Evolutionary conservation across 352 stramenopile species (phyloP).

Genomic region (Phytophthora gonapodyides): DNA sequence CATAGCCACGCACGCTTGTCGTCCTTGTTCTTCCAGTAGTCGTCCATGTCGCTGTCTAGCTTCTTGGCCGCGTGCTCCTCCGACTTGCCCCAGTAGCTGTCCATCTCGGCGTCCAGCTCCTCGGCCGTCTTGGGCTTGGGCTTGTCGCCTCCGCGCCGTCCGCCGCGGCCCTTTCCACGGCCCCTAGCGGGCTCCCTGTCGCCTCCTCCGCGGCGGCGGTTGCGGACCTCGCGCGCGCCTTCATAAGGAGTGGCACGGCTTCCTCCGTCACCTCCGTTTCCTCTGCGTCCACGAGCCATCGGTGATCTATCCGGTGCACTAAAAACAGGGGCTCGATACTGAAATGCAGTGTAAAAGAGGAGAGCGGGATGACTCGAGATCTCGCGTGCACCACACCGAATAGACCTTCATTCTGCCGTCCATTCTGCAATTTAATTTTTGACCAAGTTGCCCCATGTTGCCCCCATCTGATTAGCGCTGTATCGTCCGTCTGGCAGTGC

Average conservation of each 20-base stretch:
- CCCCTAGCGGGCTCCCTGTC: slow-evolving; percentile 17
- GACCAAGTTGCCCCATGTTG: background rate
- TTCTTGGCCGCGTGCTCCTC: slow-evolving; percentile 85
- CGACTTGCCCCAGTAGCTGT: slow-evolving; percentile 89
- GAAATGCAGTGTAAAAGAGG: slow-evolving; percentile 13
- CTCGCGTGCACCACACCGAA: background rate
- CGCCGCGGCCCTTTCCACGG: slow-evolving; percentile 27
- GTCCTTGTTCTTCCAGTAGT: slow-evolving; percentile 90
- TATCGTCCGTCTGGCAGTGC: slow-evolving; percentile 7
- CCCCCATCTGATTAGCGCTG: slow-evolving; percentile 2
- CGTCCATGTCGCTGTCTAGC: slow-evolving; percentile 84
- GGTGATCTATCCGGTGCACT: background rate
- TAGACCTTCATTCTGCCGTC: slow-evolving; percentile 16
- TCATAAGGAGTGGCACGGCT: slow-evolving; percentile 54
- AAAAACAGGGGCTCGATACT: slow-evolving; percentile 15
- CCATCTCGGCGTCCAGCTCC: slow-evolving; percentile 86
- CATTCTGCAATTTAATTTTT: background rate
- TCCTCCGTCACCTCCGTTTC: slow-evolving; percentile 27
- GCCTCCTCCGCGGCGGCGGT: slow-evolving; percentile 31
- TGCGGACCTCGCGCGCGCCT: slow-evolving; percentile 32
- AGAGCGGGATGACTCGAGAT: slow-evolving; percentile 10
- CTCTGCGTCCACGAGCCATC: slow-evolving; percentile 50
- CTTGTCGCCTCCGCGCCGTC: slow-evolving; percentile 44
- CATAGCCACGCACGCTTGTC: slow-evolving; percentile 35
- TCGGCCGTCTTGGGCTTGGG: slow-evolving; percentile 76